Evolutionary conservation across 2,329 filamentous ascomycete species (phyloP).

Genomic region (Tricladium varicosporioides): DNA sequence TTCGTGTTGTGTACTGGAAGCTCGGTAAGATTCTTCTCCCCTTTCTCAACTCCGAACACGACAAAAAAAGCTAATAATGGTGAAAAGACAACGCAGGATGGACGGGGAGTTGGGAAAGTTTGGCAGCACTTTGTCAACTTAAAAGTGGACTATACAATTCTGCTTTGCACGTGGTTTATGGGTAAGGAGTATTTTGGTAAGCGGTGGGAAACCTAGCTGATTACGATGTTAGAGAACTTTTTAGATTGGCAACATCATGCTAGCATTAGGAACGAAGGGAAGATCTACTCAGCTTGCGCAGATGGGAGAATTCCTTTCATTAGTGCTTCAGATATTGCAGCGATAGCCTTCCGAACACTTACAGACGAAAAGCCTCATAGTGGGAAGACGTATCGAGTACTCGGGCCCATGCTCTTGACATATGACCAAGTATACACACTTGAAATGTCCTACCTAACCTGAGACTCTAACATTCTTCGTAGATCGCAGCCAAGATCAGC

Average conservation of each 20-base stretch:
- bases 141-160: slow-evolving; percentile 40
- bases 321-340: slow-evolving; percentile 45
- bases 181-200: slow-evolving; percentile 27
- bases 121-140: slow-evolving; percentile 40
- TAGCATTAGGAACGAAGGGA: slow-evolving; percentile 39
- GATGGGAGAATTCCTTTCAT: slow-evolving; percentile 46
- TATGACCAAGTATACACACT: slow-evolving; percentile 31
- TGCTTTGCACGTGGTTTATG: slow-evolving; percentile 48
- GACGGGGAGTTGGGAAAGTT: slow-evolving; percentile 34
- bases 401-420: slow-evolving; percentile 34
- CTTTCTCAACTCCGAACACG: no score
- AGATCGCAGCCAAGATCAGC: slow-evolving; percentile 21
- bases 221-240: slow-evolving; percentile 18
- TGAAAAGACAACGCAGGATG: neutral
- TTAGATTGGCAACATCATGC: slow-evolving; percentile 4
- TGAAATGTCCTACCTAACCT: neutral
- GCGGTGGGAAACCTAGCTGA: slow-evolving; percentile 4
- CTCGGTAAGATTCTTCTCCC: neutral
- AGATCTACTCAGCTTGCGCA: slow-evolving; percentile 43
- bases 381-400: slow-evolving; percentile 33
- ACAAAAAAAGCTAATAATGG: neutral
- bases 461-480: neutral
- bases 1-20: slow-evolving; percentile 44
- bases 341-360: slow-evolving; percentile 40
- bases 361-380: slow-evolving; percentile 38